Evolutionary conservation across 208 protist species (phyloP), one percentile per base, ranked within the genome.

Genomic region (Trypanosoma mega): DNA sequence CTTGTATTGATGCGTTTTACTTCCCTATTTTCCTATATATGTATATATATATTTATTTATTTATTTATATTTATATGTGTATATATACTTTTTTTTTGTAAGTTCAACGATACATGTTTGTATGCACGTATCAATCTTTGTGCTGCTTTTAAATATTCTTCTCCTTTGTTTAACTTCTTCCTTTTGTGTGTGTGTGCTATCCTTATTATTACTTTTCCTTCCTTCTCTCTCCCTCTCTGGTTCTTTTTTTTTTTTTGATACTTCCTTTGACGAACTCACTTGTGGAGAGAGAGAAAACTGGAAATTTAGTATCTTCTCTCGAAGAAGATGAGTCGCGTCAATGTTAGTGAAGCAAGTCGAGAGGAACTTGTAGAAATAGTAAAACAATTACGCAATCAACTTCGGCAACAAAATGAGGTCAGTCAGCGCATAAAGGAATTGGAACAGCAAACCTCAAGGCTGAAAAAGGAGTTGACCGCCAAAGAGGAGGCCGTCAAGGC

Each of bases 351-450:
- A 48, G 64, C 64, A 23, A 63, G 36, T 52, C 53, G 56, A 16
- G 82, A 93, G 61, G 76, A 93, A 46, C 68, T 93, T 37, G 71
- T 88, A 34, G 70, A 71, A 3, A 70, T 85, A 24, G 64, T 87
- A 31, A 80, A 79, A 26, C 67, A 82, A 30, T 61, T 87, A 34
- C 58, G 68, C 12, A 45, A 72, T 14, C 68, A 80, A 39, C 48
- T 84, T 16, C 48, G 53, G 31, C 64, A 71, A 16, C 55, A 77
- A 34, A 51, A 74, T 18, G 20, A 26, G 21, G 45, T 27, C 2
- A 21, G 7, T 0, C 16, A 55, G 24, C 58, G 50, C 39, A 64
- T 59, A 16, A 64, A 68, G 16, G 74, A 88, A 46, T 61, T 85
- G 3, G 60, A 80, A 34, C 47, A 74, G 11, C 72, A 91, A 66